Conservation (phyloP, 2,329 filamentous ascomycete genomes). For the Penicillium sp. region DNA sequence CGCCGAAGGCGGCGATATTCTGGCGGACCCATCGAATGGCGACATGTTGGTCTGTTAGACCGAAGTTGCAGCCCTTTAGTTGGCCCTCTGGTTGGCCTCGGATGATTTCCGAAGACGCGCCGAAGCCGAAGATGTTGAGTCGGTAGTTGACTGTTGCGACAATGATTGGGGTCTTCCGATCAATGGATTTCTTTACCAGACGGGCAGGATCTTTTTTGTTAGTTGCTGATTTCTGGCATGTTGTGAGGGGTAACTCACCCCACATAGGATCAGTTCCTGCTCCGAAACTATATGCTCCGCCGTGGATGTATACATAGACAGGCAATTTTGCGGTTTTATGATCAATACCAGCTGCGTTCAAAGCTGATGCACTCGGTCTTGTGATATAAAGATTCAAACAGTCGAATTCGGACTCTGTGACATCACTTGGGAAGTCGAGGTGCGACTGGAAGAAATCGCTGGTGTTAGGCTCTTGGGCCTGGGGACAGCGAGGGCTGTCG, state of each 20-base stretch:
- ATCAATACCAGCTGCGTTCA: background rate
- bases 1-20: background rate
- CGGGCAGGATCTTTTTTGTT: background rate
- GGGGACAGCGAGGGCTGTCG: background rate
- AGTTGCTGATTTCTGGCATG: background rate
- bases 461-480: background rate
- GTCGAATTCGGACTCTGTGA: background rate
- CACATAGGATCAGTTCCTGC: constrained; percentile 1
- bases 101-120: background rate
- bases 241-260: background rate
- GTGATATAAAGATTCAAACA: background rate
- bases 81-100: background rate
- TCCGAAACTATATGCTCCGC: background rate
- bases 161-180: background rate
- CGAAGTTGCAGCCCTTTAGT: background rate
- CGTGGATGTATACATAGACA: background rate
- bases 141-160: background rate
- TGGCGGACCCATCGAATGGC: background rate
- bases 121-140: background rate
- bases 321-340: background rate
- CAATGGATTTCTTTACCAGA: background rate
- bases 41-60: background rate
- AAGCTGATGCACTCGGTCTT: background rate
- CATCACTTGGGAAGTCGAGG: background rate
- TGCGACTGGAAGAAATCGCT: background rate